These are phyloP conservation scores for Senna siamea DNA, from an alignment of 306 rosid genomes.

Conservation along the genomic window DNA sequence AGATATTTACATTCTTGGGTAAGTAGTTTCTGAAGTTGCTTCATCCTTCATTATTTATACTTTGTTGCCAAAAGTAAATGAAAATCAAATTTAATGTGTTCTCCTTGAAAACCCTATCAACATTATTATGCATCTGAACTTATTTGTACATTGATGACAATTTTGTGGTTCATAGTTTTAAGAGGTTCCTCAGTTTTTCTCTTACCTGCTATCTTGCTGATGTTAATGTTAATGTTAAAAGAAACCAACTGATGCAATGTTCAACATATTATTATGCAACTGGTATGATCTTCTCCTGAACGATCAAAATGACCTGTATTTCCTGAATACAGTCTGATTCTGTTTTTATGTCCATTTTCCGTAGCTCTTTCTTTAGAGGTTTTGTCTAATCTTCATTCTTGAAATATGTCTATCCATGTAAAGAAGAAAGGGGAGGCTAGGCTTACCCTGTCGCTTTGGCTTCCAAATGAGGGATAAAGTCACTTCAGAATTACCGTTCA, in stretches of 20 bases:
- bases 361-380: background rate
- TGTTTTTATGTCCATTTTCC: background rate
- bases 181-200: conserved; percentile 5
- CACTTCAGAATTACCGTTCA: background rate
- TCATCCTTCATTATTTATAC: conserved; percentile 4
- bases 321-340: background rate
- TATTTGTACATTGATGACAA: background rate
- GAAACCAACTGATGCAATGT: background rate
- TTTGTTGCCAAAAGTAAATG: background rate
- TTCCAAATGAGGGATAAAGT: background rate
- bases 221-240: background rate
- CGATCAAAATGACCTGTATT: background rate
- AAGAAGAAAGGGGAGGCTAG: background rate
- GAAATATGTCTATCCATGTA: background rate
- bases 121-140: background rate
- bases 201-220: too few species aligned
- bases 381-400: background rate
- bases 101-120: background rate
- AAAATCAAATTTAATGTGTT: background rate
- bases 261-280: background rate
- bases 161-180: background rate
- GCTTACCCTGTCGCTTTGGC: background rate
- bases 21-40: conserved; percentile 36
- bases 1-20: conserved; percentile 93
- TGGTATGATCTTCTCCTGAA: background rate